Conservation (phyloP, 75 land plant species). For the Chamaecyparis obtusa region DNA sequence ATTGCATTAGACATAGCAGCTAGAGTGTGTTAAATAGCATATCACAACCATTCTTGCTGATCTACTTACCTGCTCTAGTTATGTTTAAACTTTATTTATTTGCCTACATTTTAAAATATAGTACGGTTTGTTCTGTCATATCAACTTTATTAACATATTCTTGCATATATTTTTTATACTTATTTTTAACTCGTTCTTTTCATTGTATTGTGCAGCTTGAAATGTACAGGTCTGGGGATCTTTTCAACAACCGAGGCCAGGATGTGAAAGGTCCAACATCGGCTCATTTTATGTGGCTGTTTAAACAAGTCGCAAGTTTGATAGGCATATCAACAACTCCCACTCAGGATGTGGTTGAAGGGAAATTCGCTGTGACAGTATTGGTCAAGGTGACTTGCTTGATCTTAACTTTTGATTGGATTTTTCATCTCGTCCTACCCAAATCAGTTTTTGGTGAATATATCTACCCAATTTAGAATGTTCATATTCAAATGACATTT, state of each 20-base stretch:
- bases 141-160: background rate
- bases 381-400: conserved; percentile 29
- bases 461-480: background rate
- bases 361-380: conserved; percentile 25
- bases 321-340: conserved; percentile 14
- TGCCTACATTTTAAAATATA: background rate
- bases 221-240: conserved; percentile 56
- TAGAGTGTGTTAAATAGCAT: background rate
- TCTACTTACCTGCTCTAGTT: background rate
- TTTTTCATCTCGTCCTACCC: background rate
- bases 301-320: conserved; percentile 22
- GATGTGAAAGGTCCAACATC: conserved; percentile 47
- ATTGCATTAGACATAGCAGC: background rate
- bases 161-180: background rate
- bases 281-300: conserved; percentile 24
- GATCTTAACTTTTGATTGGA: background rate
- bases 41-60: background rate
- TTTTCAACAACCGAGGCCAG: conserved; percentile 26
- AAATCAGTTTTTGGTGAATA: background rate
- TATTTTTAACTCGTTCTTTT: background rate
- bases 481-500: background rate
- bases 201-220: conserved; percentile 32
- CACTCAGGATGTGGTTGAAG: conserved; percentile 19
- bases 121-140: background rate
- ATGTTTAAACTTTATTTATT: background rate